Base-by-base conservation (phyloP, 345 rosid genomes). In the Nephelium lappaceum region DNA sequence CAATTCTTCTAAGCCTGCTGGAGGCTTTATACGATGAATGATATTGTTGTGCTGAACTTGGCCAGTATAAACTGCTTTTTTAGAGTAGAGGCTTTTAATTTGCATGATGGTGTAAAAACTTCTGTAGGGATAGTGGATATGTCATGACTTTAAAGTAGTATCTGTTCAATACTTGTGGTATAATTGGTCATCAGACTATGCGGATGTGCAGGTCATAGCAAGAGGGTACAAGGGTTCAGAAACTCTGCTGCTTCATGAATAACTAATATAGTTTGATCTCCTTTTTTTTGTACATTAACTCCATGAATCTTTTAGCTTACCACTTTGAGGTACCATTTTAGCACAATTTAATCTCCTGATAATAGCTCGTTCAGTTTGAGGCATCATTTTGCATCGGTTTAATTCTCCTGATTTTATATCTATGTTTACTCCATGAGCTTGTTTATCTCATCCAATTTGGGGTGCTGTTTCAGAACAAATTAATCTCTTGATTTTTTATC, bases 111-210 rank as follows among this genome's bases (percentile, higher is more conserved):
- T 11, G 3, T 3, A 1, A 65, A 78, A 61, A 8, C 11, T 25
- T 25, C 51, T 23, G 11, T 53, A 66, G 43, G 58, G 8, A n/a
- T n/a, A 64, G 16, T 53, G 25, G 71, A 63, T 23, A 6, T 14
- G 21, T 23, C 21, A 21, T 43, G 53, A 80, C 25, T 71, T 64
- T 72, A 18, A 65, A 66, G 41, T 76, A 38, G 36, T 49, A 19
- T 19, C 43, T 19, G 55, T 11, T 65, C 21, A 3, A 31, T 47
- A 16, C 36, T 43, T n/a, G 15, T 41, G 67, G 11, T 65, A 18
- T 75, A 60, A 75, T 21, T 65, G 8, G 47, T 21, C 36, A n/a
- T 19, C 19, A 19, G 16, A 36, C 41, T 74, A 24, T 74, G 16
- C 5, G 60, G 21, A 66, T n/a, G 47, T 47, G 62, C 19, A 5